Evolutionary conservation across 441 rosid species (phyloP).

Genomic region (Corymbia citriodora): DNA sequence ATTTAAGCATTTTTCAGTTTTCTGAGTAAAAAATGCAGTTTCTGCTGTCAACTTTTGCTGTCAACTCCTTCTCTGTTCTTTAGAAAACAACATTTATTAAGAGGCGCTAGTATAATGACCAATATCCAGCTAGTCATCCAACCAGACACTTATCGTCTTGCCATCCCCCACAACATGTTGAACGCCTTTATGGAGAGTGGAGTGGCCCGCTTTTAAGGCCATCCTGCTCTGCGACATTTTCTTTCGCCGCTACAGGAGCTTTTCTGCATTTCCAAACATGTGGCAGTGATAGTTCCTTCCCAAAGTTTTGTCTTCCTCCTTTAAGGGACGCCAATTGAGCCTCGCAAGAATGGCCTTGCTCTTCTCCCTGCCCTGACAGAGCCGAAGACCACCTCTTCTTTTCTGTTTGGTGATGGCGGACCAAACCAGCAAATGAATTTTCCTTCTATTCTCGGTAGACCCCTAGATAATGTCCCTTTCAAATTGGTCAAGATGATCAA

Average conservation of each 20-base stretch:
- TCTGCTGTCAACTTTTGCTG: too few species aligned
- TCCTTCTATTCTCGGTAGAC: neutral
- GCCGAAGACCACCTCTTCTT: neutral
- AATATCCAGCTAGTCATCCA: neutral
- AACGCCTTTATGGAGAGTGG: neutral
- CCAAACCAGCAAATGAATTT: neutral
- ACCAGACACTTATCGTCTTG: neutral
- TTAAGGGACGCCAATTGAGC: neutral
- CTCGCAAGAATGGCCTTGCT: neutral
- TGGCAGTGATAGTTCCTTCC: neutral
- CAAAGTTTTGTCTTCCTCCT: neutral
- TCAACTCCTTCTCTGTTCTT: too few species aligned
- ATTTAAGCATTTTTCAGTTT: too few species aligned
- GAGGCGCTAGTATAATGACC: neutral
- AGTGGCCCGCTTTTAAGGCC: neutral
- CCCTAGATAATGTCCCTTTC: neutral
- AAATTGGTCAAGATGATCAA: neutral
- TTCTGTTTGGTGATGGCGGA: neutral
- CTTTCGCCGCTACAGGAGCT: neutral
- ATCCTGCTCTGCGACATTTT: neutral
- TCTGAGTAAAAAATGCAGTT: too few species aligned
- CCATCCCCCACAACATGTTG: neutral
- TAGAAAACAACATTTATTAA: too few species aligned
- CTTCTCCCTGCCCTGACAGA: too few species aligned
- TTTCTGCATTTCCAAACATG: too few species aligned